These are phyloP conservation scores for Elymus sibiricus DNA, from an alignment of 176 grass and related monocot genomes.

Conservation along the genomic window DNA sequence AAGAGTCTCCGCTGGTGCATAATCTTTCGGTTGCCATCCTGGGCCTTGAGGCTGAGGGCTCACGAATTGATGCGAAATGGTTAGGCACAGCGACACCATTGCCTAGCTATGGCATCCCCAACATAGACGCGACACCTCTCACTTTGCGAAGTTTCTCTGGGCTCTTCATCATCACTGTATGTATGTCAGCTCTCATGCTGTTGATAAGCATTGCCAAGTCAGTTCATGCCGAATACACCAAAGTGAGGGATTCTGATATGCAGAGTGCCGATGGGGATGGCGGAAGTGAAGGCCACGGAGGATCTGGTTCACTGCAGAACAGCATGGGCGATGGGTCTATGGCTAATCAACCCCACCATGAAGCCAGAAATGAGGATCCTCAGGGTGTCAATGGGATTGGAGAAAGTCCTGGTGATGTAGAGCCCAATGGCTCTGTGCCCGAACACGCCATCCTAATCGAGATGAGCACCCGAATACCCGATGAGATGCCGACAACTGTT, in stretches of 20 bases:
- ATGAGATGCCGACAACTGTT: not conserved
- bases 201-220: not conserved
- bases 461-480: not conserved
- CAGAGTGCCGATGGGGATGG: not conserved
- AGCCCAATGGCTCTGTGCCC: not conserved
- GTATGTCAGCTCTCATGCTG: slow-evolving; percentile 31
- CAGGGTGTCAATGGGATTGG: not conserved
- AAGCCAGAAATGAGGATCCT: not conserved
- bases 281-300: not conserved
- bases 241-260: not conserved
- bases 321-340: not conserved
- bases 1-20: slow-evolving; percentile 30
- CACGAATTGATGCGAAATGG: slow-evolving; percentile 37
- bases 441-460: not conserved
- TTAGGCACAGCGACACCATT: not conserved
- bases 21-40: slow-evolving; percentile 55
- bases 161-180: slow-evolving; percentile 43
- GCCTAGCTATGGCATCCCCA: not conserved
- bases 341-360: not conserved
- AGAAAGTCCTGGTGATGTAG: not conserved
- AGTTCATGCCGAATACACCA: slow-evolving; percentile 10
- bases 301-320: not conserved
- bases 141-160: slow-evolving; percentile 45
- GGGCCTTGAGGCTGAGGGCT: slow-evolving; percentile 27
- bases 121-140: slow-evolving; percentile 23